These are phyloP conservation scores for Gautieria morchelliformis DNA, from an alignment of 768 basidiomycete genomes.

Conservation along the genomic window DNA sequence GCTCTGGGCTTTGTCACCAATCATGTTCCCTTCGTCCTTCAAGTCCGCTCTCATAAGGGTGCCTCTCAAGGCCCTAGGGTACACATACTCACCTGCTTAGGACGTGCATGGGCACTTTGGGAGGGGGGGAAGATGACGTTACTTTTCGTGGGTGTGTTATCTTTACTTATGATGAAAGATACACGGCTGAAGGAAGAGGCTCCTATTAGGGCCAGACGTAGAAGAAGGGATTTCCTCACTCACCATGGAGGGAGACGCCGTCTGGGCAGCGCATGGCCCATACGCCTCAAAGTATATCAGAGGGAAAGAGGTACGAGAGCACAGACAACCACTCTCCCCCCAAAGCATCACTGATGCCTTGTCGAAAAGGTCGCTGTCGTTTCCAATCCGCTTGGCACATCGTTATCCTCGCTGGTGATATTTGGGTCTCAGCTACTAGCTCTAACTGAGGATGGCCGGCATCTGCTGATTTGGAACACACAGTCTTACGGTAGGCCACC, in stretches of 20 bases:
- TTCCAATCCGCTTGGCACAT: conserved; percentile 53
- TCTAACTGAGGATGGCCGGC: conserved; percentile 66
- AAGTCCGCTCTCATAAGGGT: conserved; percentile 77
- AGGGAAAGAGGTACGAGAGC: conserved; percentile 65
- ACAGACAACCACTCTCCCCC: neutral
- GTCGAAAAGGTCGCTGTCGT: conserved; percentile 41
- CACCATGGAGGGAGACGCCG: conserved; percentile 74
- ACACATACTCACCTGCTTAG: conserved; percentile 80
- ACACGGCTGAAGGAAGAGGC: neutral
- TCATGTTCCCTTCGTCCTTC: conserved; percentile 79
- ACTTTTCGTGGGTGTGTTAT: conserved; percentile 80
- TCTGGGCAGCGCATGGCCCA: conserved; percentile 70
- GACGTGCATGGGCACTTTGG: conserved; percentile 91
- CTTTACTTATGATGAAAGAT: neutral
- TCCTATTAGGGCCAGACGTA: conserved; percentile 65
- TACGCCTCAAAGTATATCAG: conserved; percentile 70
- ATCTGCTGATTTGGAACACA: conserved; percentile 74
- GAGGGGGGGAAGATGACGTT: conserved; percentile 89
- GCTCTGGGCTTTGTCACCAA: conserved; percentile 94
- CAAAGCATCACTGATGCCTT: neutral
- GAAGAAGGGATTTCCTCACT: conserved; percentile 64
- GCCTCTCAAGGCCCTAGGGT: conserved; percentile 75
- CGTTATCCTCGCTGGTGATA: conserved; percentile 55
- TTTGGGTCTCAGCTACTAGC: conserved; percentile 79
- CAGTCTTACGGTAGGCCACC: conserved; percentile 40